These are phyloP conservation scores for Leccinum boreale DNA, from an alignment of 768 basidiomycete genomes.

Conservation along the genomic window DNA sequence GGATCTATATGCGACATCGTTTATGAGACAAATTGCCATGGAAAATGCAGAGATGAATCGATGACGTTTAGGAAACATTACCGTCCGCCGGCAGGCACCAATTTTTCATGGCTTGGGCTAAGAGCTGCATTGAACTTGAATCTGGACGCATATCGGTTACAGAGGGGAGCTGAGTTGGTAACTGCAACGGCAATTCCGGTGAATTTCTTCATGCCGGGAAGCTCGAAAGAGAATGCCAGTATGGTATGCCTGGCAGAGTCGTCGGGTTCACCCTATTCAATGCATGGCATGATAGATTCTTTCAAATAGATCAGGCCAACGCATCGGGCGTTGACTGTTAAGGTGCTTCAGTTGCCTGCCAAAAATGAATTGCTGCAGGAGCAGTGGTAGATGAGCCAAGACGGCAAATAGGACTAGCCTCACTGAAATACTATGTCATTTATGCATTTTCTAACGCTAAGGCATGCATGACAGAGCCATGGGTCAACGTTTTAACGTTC, in stretches of 20 bases:
- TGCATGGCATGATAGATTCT: conserved; percentile 10
- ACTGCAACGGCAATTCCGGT: conserved; percentile 42
- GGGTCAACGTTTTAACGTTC: no score
- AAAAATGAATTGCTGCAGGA: not conserved
- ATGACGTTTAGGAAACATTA: conserved; percentile 40
- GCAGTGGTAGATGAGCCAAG: not conserved
- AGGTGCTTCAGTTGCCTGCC: not conserved
- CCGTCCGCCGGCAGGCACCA: conserved; percentile 36
- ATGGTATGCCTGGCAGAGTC: not conserved
- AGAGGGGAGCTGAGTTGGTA: conserved; percentile 41
- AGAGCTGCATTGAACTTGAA: not conserved
- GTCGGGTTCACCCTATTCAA: not conserved
- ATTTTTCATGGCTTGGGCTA: conserved; percentile 33
- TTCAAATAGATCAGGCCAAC: conserved; percentile 9
- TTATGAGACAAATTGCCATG: not conserved
- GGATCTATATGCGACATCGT: not conserved
- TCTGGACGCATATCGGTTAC: conserved; percentile 37
- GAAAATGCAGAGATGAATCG: not conserved
- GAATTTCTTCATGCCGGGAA: not conserved
- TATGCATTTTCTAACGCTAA: not conserved
- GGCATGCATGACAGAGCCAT: no score
- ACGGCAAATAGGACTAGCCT: not conserved
- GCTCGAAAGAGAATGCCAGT: not conserved
- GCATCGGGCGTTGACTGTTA: not conserved
- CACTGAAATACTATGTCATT: not conserved